Evolutionary conservation across 2,329 filamentous ascomycete genomes (phyloP), one percentile per base, ranked within the genome.

Genomic region (Aureobasidium namibiae): DNA sequence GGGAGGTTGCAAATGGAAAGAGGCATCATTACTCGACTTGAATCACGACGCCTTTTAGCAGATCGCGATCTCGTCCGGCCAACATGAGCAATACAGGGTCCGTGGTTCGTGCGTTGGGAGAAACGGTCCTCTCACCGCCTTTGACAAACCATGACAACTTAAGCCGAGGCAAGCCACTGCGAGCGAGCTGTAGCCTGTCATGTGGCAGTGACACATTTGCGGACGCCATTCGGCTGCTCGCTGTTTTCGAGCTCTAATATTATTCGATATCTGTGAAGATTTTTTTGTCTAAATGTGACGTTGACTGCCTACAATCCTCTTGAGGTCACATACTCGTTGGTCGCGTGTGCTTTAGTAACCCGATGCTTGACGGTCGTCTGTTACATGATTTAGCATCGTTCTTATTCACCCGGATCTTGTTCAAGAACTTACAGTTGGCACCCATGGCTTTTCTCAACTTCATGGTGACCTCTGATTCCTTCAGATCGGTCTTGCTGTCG

Each of bases 371-470:
- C 54, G 42, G 26, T 57, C 54, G 16, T 57, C 54, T 57, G 8
- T 24, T 11, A 9, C 10, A 8, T 16, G 23, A 2, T 23, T 54
- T 9, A 54, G 36, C 24, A 33, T 31, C 38, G 6, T 33, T 42
- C 36, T 41, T 23, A 4, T 2, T 13, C 9, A 26, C 7, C 7
- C 24, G 4, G 4, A 11, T 42, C 16, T 3, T 8, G 4, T 9
- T 26, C 42, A 26, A 18, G 14, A 2, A 48, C 54, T 57, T 39
- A 57, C 54, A 57, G 42, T 57, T 57, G 31, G 54, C 54, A 14
- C 54, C 54, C 54, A 57, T 57, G 29, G 54, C 54, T 33, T 21
- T 57, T 57, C 54, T 46, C 54, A 57, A 23, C 33, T 57, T 57
- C 54, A 57, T 57, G 33, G 42, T 57, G 16, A 57, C 54, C 14